Base-by-base conservation (phyloP, 164 flowering plant species). In the Akebia trifoliata region DNA sequence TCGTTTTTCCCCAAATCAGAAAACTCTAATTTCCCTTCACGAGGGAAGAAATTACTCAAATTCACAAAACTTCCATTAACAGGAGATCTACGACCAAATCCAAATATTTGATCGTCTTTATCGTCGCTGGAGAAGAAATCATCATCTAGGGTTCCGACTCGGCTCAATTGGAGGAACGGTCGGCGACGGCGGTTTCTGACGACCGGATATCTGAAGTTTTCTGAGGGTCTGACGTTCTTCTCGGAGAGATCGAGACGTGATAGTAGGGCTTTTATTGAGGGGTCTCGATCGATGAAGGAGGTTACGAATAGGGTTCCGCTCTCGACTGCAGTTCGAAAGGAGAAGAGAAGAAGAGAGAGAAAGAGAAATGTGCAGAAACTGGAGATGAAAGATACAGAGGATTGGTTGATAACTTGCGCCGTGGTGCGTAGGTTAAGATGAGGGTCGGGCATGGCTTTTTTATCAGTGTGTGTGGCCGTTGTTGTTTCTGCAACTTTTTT, bases 81-180 rank as follows among this genome's bases (percentile, higher is more conserved):
- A 5, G 46, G 25, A 34, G 38, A 20, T 4, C 52, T 44, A n/a
- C 31, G 68, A n/a, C n/a, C 72, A 64, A 32, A 78, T 59, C 80
- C 75, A 30, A 74, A 73, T 6, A 72, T 55, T 14, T 74, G 69
- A 17, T 69, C 79, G 12, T 66, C 71, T 17, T 79, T 79, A 3
- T 82, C 82, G 32, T 84, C 93, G 0, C 74, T 80, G 43, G 96
- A 83, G 67, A 87, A 87, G 82, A 90, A 83, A 42, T 86, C 99
- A 12, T 90, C 90, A 51, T 84, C 96, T 6, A 90, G 76, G 55
- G 92, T 85, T 8, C 96, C 95, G 42, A 85, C 82, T 8, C 92
- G 87, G 51, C 84, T 80, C 58, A 93, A 81, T 48, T 86, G 96
- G 47, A 90, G 85, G 55, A 93, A 87, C 11, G 91, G 82, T 7